Evolutionary conservation across 2,329 filamentous ascomycete species (phyloP).

Genomic region (Alternaria rosae): DNA sequence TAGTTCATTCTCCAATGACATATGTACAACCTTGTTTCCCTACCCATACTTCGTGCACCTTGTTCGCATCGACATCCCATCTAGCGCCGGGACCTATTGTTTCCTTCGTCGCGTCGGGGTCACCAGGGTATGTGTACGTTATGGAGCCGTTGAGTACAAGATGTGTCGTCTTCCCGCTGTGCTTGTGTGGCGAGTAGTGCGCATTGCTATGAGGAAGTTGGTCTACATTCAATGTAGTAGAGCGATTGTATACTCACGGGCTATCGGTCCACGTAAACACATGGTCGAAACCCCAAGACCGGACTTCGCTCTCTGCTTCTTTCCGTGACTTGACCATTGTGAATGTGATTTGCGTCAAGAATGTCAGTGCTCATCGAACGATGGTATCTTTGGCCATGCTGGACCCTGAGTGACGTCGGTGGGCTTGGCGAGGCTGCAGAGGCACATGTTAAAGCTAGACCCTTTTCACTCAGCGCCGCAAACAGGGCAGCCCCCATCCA

Average conservation of each 20-base stretch:
- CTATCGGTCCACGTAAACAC: slow-evolving; percentile 77
- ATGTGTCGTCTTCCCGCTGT: slow-evolving; percentile 71
- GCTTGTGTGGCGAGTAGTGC: slow-evolving; percentile 73
- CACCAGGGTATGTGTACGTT: slow-evolving; percentile 71
- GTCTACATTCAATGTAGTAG: not conserved
- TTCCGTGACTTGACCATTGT: slow-evolving; percentile 52
- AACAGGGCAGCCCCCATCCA: slow-evolving; percentile 5
- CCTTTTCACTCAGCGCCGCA: not conserved
- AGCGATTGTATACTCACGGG: slow-evolving; percentile 61
- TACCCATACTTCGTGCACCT: slow-evolving; percentile 74
- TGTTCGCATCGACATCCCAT: slow-evolving; percentile 70
- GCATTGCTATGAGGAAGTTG: slow-evolving; percentile 61
- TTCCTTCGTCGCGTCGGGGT: slow-evolving; percentile 62
- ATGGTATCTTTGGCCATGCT: not conserved
- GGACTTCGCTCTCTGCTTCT: slow-evolving; percentile 67
- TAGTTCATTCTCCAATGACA: slow-evolving; percentile 63
- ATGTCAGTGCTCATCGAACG: not conserved
- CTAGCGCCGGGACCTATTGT: slow-evolving; percentile 68
- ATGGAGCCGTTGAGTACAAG: slow-evolving; percentile 70
- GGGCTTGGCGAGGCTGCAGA: slow-evolving; percentile 18
- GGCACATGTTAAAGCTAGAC: slow-evolving; percentile 7
- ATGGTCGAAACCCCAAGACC: slow-evolving; percentile 71
- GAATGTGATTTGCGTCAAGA: not conserved
- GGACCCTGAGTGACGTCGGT: slow-evolving; percentile 29
- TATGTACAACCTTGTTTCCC: slow-evolving; percentile 72